These are phyloP conservation scores for Ophiocordyceps polyrhachis-furcata DNA, from an alignment of 2,329 filamentous ascomycete species.

Conservation along the genomic window DNA sequence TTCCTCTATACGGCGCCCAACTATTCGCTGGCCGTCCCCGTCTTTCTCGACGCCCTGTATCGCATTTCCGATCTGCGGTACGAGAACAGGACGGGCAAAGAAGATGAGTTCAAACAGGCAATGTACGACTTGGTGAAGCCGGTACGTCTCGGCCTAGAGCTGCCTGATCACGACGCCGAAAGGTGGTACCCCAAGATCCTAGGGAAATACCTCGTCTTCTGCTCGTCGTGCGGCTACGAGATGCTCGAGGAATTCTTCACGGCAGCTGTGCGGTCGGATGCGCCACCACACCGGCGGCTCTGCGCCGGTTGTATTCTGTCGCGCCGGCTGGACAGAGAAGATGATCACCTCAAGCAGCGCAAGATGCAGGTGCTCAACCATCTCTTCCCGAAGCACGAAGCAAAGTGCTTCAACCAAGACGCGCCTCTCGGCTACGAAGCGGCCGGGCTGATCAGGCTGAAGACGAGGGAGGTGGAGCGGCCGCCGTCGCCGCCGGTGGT, in stretches of 20 bases:
- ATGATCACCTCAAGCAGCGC: slow-evolving; percentile 10
- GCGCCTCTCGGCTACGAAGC: slow-evolving; percentile 10
- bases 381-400: slow-evolving; percentile 12
- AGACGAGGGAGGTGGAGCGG: slow-evolving; percentile 4
- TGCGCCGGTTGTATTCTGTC: slow-evolving; percentile 15
- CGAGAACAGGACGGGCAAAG: background rate
- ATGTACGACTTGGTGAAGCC: slow-evolving; percentile 16
- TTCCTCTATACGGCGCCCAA: slow-evolving; percentile 13
- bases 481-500: background rate
- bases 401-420: slow-evolving; percentile 10
- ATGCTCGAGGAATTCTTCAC: slow-evolving; percentile 14
- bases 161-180: slow-evolving; percentile 6
- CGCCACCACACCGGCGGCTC: slow-evolving; percentile 4
- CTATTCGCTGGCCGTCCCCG: slow-evolving; percentile 9
- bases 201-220: slow-evolving; percentile 10
- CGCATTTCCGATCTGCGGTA: slow-evolving; percentile 10
- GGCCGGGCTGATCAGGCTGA: slow-evolving; percentile 6
- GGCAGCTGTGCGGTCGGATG: background rate
- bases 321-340: slow-evolving; percentile 10
- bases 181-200: slow-evolving; percentile 9
- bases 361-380: slow-evolving; percentile 5
- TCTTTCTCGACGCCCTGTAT: slow-evolving; percentile 15
- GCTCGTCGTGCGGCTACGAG: slow-evolving; percentile 16
- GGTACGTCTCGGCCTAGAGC: slow-evolving; percentile 10
- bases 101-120: slow-evolving; percentile 4